Percentiles rank a stretch among this genome's conserved stretches.
phyloP scores from a whole-genome alignment of 768 basidiomycete genomes.

The Obba rivulosa region DNA sequence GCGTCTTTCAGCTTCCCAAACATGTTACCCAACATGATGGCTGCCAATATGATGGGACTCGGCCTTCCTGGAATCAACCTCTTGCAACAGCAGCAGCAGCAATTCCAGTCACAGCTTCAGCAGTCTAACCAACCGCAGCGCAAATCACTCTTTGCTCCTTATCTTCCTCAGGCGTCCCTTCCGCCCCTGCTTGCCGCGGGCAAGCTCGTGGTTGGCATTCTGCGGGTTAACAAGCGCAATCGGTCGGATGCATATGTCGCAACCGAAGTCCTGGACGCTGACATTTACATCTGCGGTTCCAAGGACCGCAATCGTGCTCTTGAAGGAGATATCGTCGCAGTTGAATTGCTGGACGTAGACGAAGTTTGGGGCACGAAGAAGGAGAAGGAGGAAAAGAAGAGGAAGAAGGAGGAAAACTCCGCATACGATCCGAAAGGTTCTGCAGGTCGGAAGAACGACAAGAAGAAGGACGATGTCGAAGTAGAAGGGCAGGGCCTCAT shows the following conservation, averaged over 20 bases:
- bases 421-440: slow-evolving; percentile 82
- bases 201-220: slow-evolving; percentile 93
- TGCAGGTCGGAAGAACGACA: slow-evolving; percentile 86
- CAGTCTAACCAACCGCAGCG: slow-evolving; percentile 90
- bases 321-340: slow-evolving; percentile 97
- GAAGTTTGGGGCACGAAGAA: slow-evolving; percentile 99
- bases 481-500: slow-evolving; percentile 97
- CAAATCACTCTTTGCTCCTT: slow-evolving; percentile 97
- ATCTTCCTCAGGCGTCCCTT: slow-evolving; percentile 94
- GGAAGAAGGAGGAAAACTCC: slow-evolving; percentile 99
- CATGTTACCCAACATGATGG: slow-evolving; percentile 97
- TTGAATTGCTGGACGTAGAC: slow-evolving; percentile 95
- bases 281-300: slow-evolving; percentile 98
- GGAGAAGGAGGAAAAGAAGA: slow-evolving; percentile 99
- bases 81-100: slow-evolving; percentile 90
- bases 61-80: slow-evolving; percentile 78
- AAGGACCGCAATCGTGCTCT: slow-evolving; percentile 98
- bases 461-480: slow-evolving; percentile 99
- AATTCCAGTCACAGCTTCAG: slow-evolving; percentile 93
- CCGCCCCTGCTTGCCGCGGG: slow-evolving; percentile 95
- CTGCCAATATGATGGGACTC: slow-evolving; percentile 92
- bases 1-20: slow-evolving; percentile 97
- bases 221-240: slow-evolving; percentile 97
- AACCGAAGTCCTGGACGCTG: slow-evolving; percentile 95
- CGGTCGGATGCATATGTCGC: slow-evolving; percentile 98